These are phyloP conservation scores for Acanthamoeba healyi DNA, from an alignment of 208 protist genomes.

Conservation along the genomic window DNA sequence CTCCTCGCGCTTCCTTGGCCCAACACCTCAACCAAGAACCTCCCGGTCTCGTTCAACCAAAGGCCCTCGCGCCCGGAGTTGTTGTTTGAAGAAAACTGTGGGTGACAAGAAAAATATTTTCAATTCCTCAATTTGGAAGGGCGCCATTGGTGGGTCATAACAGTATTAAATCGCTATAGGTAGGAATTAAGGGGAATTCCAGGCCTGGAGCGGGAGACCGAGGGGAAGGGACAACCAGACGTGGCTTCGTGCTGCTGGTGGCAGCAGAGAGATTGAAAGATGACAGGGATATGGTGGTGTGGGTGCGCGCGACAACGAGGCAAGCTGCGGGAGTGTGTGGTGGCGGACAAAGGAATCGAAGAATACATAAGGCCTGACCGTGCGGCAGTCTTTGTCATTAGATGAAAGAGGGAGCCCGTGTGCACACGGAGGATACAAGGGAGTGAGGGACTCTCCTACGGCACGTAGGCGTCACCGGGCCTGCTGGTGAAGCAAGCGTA, in stretches of 20 bases:
- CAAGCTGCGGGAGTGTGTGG: neutral
- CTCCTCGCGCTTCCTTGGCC: too few species aligned
- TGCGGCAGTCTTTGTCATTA: neutral
- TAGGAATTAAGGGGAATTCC: neutral
- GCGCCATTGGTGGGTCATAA: neutral
- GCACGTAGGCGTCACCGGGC: neutral
- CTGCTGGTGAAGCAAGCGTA: constrained; percentile 45
- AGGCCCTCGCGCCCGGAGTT: too few species aligned
- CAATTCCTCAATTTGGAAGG: neutral
- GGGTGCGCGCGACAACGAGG: neutral
- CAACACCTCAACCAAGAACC: too few species aligned
- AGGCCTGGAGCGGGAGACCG: too few species aligned
- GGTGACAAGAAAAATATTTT: neutral
- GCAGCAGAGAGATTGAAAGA: neutral
- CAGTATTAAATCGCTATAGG: neutral
- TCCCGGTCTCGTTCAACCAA: too few species aligned
- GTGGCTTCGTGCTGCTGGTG: too few species aligned
- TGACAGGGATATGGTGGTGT: too few species aligned
- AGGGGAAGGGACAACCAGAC: too few species aligned
- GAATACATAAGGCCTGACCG: neutral
- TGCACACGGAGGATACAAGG: too few species aligned
- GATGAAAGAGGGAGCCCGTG: too few species aligned
- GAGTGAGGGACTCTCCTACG: neutral
- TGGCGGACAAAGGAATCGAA: neutral
- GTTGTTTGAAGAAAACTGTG: neutral